A percentile compares a stretch with the other conserved stretches of the same genome.
Evolutionary conservation across 495 filamentous ascomycete species (phyloP).

Genomic region (Cercophora scortea): DNA sequence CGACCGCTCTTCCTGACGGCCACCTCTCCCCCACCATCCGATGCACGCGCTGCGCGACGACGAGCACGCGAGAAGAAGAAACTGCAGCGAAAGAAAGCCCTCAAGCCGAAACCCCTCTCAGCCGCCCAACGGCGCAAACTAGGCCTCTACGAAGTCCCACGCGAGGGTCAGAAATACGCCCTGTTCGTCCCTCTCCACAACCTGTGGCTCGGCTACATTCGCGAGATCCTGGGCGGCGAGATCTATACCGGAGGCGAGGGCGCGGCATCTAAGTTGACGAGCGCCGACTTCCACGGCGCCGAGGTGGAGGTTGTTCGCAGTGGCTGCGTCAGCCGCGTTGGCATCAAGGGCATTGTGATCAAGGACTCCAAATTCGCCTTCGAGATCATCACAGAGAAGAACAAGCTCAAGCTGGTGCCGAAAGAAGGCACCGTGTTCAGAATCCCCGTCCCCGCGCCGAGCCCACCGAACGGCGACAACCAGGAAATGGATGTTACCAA

Average conservation of each 20-base stretch:
- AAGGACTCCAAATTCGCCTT: slow-evolving; percentile 83
- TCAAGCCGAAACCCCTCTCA: slow-evolving; percentile 70
- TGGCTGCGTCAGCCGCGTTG: slow-evolving; percentile 72
- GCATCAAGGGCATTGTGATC: slow-evolving; percentile 76
- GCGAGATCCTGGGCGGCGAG: slow-evolving; percentile 55
- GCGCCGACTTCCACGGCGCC: slow-evolving; percentile 88
- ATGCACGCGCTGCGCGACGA: slow-evolving; percentile 61
- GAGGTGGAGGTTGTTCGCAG: slow-evolving; percentile 76
- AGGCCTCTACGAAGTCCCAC: slow-evolving; percentile 65
- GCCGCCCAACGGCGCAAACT: slow-evolving; percentile 69
- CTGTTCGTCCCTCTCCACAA: slow-evolving; percentile 68
- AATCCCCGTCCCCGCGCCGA: slow-evolving; percentile 44
- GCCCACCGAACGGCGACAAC: slow-evolving; percentile 5
- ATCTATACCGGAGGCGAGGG: slow-evolving; percentile 34
- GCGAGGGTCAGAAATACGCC: slow-evolving; percentile 58
- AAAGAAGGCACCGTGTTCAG: slow-evolving; percentile 87
- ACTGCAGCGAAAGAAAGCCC: slow-evolving; percentile 45
- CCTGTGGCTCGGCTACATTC: slow-evolving; percentile 80
- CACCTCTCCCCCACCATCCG: slow-evolving; percentile 53
- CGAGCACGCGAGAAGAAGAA: slow-evolving; percentile 45
- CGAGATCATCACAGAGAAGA: slow-evolving; percentile 64
- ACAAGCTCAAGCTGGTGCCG: slow-evolving; percentile 67
- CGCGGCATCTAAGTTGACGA: slow-evolving; percentile 58
- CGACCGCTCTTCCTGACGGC: slow-evolving; percentile 75
- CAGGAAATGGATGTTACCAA: background rate